Percentiles rank a stretch among this genome's conserved stretches.
phyloP scores from a whole-genome alignment of 2,329 filamentous ascomycete species.

The Trichoderma semiorbis region DNA sequence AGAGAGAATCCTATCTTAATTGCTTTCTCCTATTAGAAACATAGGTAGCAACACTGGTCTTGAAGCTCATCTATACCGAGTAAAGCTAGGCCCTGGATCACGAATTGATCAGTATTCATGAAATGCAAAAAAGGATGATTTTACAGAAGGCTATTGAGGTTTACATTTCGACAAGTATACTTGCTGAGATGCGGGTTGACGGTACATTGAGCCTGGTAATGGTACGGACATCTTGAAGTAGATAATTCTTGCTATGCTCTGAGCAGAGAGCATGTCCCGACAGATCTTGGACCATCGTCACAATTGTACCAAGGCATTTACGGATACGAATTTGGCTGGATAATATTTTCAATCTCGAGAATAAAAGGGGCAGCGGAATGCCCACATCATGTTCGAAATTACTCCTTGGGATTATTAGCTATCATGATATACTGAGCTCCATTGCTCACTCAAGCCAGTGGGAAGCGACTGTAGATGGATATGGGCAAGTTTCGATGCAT shows the following conservation, averaged over 20 bases:
- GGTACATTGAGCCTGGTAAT: neutral
- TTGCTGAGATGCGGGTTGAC: neutral
- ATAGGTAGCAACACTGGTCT: neutral
- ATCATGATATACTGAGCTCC: no score
- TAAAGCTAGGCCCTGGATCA: neutral
- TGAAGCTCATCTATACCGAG: neutral
- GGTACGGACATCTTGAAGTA: neutral
- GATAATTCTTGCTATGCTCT: neutral
- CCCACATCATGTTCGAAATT: no score
- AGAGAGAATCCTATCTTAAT: neutral
- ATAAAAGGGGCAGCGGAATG: no score
- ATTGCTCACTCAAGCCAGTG: no score
- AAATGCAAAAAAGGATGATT: no score
- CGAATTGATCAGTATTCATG: no score
- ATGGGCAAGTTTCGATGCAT: no score
- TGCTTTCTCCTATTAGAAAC: neutral
- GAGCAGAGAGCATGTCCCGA: neutral
- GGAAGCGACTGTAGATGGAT: no score
- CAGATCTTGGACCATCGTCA: neutral
- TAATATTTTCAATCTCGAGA: neutral
- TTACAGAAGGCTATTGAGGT: no score
- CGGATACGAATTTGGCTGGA: neutral
- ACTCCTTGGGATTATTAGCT: no score
- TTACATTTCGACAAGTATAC: neutral
- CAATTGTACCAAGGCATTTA: neutral